Conservation (phyloP, 2,329 filamentous ascomycete species). For the Claviceps capensis region DNA sequence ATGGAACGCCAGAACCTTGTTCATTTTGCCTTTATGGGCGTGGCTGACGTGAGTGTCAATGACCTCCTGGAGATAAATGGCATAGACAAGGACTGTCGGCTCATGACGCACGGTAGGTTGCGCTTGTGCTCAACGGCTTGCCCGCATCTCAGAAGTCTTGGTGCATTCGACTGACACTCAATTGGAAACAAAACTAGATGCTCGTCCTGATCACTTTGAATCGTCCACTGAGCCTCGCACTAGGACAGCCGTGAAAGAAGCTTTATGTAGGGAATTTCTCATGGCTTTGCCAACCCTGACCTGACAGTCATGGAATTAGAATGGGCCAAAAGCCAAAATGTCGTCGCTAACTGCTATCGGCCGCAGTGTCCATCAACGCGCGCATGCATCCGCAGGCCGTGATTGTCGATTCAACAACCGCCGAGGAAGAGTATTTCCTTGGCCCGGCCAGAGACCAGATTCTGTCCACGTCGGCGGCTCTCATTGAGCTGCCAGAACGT, state of each 20-base stretch:
- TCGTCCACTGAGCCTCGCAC: conserved; percentile 60
- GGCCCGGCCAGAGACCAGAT: conserved; percentile 44
- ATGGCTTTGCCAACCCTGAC: neutral
- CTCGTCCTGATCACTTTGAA: conserved; percentile 57
- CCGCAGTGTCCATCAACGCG: conserved; percentile 46
- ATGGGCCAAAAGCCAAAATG: neutral
- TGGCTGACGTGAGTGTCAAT: conserved; percentile 53
- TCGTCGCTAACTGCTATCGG: neutral
- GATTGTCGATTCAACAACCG: conserved; percentile 52
- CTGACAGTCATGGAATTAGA: neutral
- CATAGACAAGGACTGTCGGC: conserved; percentile 54
- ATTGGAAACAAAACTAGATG: conserved; percentile 38
- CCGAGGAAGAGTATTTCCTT: conserved; percentile 58
- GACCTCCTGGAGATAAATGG: conserved; percentile 67
- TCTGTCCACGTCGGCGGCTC: conserved; percentile 35
- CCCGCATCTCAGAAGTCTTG: neutral
- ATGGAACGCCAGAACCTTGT: conserved; percentile 54
- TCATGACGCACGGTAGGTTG: conserved; percentile 42
- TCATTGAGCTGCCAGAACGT: conserved; percentile 61
- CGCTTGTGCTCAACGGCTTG: neutral
- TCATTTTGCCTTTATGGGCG: conserved; percentile 68
- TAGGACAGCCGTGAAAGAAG: conserved; percentile 47
- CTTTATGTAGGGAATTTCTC: conserved; percentile 37
- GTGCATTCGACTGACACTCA: neutral
- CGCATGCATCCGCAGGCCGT: conserved; percentile 68